Base-by-base conservation (phyloP, 1,284 basidiomycete species). In the Salmacisia buchloeana region DNA sequence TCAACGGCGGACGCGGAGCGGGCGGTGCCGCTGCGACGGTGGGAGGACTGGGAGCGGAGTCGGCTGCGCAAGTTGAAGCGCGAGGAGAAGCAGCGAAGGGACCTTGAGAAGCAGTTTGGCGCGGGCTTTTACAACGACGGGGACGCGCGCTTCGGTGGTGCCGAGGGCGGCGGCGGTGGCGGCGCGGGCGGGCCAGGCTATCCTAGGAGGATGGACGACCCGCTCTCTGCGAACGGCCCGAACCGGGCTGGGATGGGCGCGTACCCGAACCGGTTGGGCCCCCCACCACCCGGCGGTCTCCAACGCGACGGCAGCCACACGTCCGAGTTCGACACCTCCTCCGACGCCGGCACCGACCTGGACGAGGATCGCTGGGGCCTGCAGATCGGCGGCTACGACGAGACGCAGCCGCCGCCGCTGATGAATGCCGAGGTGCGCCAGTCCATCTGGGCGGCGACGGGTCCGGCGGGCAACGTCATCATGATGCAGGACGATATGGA, bases 41-140 rank as follows among this genome's bases (percentile, higher is more conserved):
- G 96, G 96, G 94, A 98, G 81, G 96, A 98, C 76, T 99, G 96
- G 96, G 96, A 99, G 80, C 87, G 93, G 41, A 94, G 91, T n/a
- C 86, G 94, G 36, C 83, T 97, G 60, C 89, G 94, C 65, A 97
- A 97, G 82, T 74, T 93, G 46, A 88, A 86, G 70, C 87, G 96
- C 3, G 94, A 97, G 76, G 93, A 96, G 76, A 86, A 89, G 72
- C 85, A 93, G 58, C 67, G 77, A 27, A 54, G 67, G 34, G 77
- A 78, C 15, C 39, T 79, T 38, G 75, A 78, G 63, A 60, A 66
- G 34, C 75, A 75, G 49, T 79, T 75, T 83, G 89, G 71, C 83
- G 84, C 73, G 88, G 87, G 87, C 45, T 91, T 87, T 79, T 86
- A 88, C 46, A 64, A 66, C 58, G 70, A 71, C 29, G 72, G 68